Base-by-base conservation (phyloP, 2,329 filamentous ascomycete genomes). In the Ambrosiella beaveri region DNA sequence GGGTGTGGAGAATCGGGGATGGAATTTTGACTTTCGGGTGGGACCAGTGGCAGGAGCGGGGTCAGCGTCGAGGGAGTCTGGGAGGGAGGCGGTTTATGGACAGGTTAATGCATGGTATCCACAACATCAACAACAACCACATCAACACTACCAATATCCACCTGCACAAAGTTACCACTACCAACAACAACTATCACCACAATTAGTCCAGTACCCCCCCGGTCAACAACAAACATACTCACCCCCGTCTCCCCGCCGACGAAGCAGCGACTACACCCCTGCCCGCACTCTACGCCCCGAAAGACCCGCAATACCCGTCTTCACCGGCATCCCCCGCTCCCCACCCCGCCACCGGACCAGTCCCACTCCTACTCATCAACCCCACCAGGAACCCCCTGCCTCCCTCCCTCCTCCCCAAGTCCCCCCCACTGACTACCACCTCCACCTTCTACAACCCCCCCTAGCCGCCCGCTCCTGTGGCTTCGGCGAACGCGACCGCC, bases 401-500 rank as follows among this genome's bases (percentile, higher is more conserved):
- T 47, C 1, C 17, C 9, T 50, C 44, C 19, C 40, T 6, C 15
- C 53, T n/a, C 57, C 57, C 19, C 19, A 27, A 5, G 37, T 58
- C 19, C 15, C 57, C 2, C 51, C 51, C 8, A 54, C 50, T 12
- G 68, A 68, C 35, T 75, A 74, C 63, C 68, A 65, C 41, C 75
- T 87, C 59, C 72, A 68, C 50, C 80, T 91, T 62, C 82, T 87
- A 54, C 87, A 93, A 68, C 86, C 91, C 65, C 87, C 87, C 7
- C 74, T 81, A 15, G 86, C 86, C 1, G 87, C 87, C 57, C 77
- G 87, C 63, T 86, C 86, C 47, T 93, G 87, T 65, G 87, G 87
- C 1, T 91, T 89, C 67, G 87, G 87, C 61, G 87, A 91, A 69
- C 77, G 86, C 62, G 87, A 93, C 66, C 79, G 87, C 44, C 78